Evolutionary conservation across 148 eudicot genomes (phyloP), one percentile per base, ranked within the genome.

Genomic region (Cornus kousa): DNA sequence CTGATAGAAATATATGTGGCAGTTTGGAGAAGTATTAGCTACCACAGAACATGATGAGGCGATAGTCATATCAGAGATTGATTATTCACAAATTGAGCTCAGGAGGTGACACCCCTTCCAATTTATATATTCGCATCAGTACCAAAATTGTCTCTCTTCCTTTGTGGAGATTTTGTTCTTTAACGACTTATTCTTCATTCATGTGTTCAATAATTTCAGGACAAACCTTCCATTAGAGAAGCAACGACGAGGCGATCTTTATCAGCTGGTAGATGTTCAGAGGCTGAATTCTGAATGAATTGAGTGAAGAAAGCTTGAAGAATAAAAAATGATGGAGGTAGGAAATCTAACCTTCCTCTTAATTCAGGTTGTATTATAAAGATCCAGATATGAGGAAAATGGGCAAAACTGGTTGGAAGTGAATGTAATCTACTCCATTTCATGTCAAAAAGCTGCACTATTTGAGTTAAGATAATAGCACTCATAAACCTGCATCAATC

Each of bases 221-320:
- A 89, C 87, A 53, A 89, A 89, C 78, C 97, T 95, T 28, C 98
- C 98, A 50, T 76, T 95, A 35, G 94, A 86, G 88, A 95, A 93
- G 88, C 98, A 95, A 79, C 86, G 97, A 9, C 89, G 98, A 71
- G 98, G 98, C 33, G 98, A 95, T 84, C 90, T 95, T 66, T 95
- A 95, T 85, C 92, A 90, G 85, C 37, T 95, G 80, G 90, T 91
- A 22, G 98, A 95, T 74, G 91, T 95, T 40, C 95, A 89, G 78
- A 88, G 98, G 83, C 77, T 84, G 67, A 82, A 83, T 66, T 79
- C 90, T 19, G 9, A 77, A 79, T 64, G 72, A 72, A 40, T 9
- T 37, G 12, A 19, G 66, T 62, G 23, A 53, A 11, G 59, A 53
- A 13, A 1, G 48, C 48, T 43, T 43, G 48, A 6, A 43, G 48